A percentile compares a stretch with the other conserved stretches of the same genome.
Evolutionary conservation across 352 stramenopile genomes (phyloP).

Genomic region (Halophytophthora polymorphica): DNA sequence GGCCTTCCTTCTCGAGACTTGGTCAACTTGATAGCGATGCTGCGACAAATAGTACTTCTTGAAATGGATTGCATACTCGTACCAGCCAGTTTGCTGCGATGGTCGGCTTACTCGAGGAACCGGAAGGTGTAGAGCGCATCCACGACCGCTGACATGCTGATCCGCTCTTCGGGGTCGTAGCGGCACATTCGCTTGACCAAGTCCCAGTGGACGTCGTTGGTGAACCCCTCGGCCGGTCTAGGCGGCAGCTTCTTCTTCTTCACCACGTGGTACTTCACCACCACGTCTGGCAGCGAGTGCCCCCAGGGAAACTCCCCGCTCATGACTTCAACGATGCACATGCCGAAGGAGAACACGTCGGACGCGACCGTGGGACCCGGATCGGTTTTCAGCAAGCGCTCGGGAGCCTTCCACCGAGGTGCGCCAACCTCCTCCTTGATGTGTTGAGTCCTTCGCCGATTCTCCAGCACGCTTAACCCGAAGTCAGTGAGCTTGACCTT

Average conservation of each 20-base stretch:
- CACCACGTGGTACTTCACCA: slow-evolving; percentile 5
- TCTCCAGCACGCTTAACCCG: not conserved
- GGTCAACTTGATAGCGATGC: no score
- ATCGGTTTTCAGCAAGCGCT: not conserved
- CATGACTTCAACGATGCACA: slow-evolving; percentile 15
- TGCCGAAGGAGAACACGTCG: slow-evolving; percentile 14
- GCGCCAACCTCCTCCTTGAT: not conserved
- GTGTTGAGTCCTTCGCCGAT: not conserved
- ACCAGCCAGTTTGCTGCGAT: no score
- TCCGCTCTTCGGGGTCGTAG: slow-evolving; percentile 3
- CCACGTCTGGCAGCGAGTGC: not conserved
- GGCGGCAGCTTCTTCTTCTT: not conserved
- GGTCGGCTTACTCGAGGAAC: no score
- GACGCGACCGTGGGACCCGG: not conserved
- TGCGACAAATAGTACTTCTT: no score
- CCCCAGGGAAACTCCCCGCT: slow-evolving; percentile 5
- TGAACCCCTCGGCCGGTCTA: not conserved
- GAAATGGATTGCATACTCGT: no score
- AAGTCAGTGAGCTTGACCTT: not conserved
- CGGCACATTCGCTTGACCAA: slow-evolving; percentile 9
- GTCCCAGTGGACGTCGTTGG: slow-evolving; percentile 3
- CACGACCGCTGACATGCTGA: slow-evolving; percentile 1
- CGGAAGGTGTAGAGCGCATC: not conserved
- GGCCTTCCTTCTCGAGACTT: no score
- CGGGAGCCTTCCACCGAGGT: slow-evolving; percentile 9